Evolutionary conservation across 2,329 filamentous ascomycete species (phyloP), one percentile per base, ranked within the genome.

Genomic region (Scytalidium lignicola): DNA sequence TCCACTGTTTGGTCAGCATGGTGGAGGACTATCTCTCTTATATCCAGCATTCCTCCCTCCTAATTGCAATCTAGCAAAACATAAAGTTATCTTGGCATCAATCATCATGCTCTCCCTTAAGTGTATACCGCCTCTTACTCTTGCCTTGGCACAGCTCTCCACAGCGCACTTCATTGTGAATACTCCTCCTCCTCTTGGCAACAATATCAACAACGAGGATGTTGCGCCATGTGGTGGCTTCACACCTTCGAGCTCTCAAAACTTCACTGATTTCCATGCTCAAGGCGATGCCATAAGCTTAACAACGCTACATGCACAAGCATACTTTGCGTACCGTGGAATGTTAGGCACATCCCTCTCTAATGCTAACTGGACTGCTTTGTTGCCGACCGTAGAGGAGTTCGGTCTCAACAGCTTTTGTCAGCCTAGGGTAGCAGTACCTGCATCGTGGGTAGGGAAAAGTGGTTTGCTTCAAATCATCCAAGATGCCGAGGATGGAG

Each of bases 261-360:
- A 68, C 43, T 55, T 67, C 20, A 70, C 70, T 46, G 68, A 80
- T 56, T 82, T 82, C 64, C 74, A 81, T 60, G 75, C 82, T 51
- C 77, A 67, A 55, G 80, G 80, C 54, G 76, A 82, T 56, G 67
- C 73, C 49, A 66, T 84, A 40, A 70, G 71, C 51, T 59, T 76
- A 44, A 65, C 63, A 7, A 68, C 73, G 7, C 72, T 70, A 2
- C 80, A 84, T 58, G 68, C 75, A 3, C 70, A 78, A 60, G 67
- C 70, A 55, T 77, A 69, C 48, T 83, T 74, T 74, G 70, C 83
- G 15, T 77, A 80, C 68, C 79, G 80, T 53, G 76, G 73, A 54
- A 83, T 78, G 12, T 67, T 74, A 18, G 78, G 80, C 57, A 57
- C 67, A 43, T 68, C 68, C 10, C 5, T n/a, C 10, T 74, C 70